Evolutionary conservation across 345 rosid species (phyloP).

Genomic region (Eucalyptus virginea): DNA sequence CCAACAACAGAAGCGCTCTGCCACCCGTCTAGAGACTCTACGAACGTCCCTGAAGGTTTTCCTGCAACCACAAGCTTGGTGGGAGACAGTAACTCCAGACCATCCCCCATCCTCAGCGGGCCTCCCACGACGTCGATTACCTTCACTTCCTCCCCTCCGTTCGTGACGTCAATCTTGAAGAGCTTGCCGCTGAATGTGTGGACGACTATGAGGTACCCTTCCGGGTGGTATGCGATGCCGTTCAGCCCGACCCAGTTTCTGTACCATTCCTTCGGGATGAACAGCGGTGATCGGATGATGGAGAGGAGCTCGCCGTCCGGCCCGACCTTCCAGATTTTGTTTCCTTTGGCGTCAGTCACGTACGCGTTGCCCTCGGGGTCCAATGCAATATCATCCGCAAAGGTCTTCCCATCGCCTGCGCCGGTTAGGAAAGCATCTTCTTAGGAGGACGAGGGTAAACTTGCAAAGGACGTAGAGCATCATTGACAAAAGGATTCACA

Average conservation of each 20-base stretch:
- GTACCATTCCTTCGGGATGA: slow-evolving; percentile 60
- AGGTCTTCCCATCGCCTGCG: slow-evolving; percentile 26
- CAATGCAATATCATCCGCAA: slow-evolving; percentile 73
- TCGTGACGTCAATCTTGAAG: slow-evolving; percentile 39
- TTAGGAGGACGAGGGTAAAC: not conserved
- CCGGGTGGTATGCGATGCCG: slow-evolving; percentile 79
- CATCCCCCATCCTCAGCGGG: slow-evolving; percentile 53
- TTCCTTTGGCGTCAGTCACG: slow-evolving; percentile 51
- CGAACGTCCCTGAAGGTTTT: slow-evolving; percentile 49
- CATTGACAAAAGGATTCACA: not conserved
- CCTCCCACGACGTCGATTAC: slow-evolving; percentile 45
- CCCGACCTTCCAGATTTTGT: slow-evolving; percentile 71
- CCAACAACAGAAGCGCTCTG: slow-evolving; percentile 52
- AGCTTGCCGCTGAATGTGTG: slow-evolving; percentile 60
- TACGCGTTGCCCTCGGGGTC: slow-evolving; percentile 73
- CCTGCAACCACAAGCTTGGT: slow-evolving; percentile 82
- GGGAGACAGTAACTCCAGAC: slow-evolving; percentile 52
- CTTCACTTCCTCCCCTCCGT: slow-evolving; percentile 27
- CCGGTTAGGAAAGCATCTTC: not conserved
- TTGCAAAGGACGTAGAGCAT: not conserved
- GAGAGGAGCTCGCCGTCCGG: slow-evolving; percentile 44
- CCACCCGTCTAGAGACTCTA: slow-evolving; percentile 88
- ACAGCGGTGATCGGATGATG: slow-evolving; percentile 43
- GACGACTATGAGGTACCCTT: slow-evolving; percentile 61
- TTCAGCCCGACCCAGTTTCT: slow-evolving; percentile 47